phyloP scores from a whole-genome alignment of 345 rosid species.

The Litchi chinensis region DNA sequence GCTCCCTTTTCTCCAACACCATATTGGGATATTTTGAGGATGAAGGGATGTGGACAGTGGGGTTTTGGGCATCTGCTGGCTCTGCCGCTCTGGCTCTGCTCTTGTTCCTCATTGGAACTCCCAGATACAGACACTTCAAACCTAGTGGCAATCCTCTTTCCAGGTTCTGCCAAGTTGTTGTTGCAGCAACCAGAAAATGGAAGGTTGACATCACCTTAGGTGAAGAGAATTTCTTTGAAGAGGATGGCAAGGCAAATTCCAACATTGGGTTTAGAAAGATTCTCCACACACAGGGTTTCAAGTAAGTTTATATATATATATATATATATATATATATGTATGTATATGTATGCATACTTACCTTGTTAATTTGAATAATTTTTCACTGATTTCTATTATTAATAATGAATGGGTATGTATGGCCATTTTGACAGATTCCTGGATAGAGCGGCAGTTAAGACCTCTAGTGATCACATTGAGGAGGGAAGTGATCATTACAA shows the following conservation, averaged over 20 bases:
- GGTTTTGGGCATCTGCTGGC: slow-evolving; percentile 88
- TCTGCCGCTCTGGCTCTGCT: slow-evolving; percentile 70
- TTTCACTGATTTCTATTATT: neutral
- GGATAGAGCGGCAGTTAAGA: slow-evolving; percentile 80
- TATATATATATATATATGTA: too few relatives aligned
- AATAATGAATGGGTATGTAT: too few relatives aligned
- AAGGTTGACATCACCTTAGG: slow-evolving; percentile 31
- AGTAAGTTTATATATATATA: slow-evolving; percentile 33
- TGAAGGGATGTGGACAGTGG: slow-evolving; percentile 77
- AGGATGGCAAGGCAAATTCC: slow-evolving; percentile 29
- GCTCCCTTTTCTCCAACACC: slow-evolving; percentile 91
- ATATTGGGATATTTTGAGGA: slow-evolving; percentile 87
- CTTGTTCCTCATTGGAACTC: slow-evolving; percentile 73
- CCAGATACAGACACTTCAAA: slow-evolving; percentile 72
- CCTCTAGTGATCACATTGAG: slow-evolving; percentile 51
- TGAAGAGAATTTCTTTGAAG: slow-evolving; percentile 52
- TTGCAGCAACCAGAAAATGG: slow-evolving; percentile 74
- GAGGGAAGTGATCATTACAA: slow-evolving; percentile 32
- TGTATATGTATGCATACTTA: neutral
- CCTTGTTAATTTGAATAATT: neutral
- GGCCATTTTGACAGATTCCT: slow-evolving; percentile 54
- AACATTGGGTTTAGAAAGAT: slow-evolving; percentile 54
- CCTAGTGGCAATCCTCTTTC: slow-evolving; percentile 86
- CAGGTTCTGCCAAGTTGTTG: slow-evolving; percentile 72
- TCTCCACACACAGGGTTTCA: slow-evolving; percentile 74